Evolutionary conservation across 2,329 filamentous ascomycete species (phyloP).

Genomic region (Aspergillus fructus): DNA sequence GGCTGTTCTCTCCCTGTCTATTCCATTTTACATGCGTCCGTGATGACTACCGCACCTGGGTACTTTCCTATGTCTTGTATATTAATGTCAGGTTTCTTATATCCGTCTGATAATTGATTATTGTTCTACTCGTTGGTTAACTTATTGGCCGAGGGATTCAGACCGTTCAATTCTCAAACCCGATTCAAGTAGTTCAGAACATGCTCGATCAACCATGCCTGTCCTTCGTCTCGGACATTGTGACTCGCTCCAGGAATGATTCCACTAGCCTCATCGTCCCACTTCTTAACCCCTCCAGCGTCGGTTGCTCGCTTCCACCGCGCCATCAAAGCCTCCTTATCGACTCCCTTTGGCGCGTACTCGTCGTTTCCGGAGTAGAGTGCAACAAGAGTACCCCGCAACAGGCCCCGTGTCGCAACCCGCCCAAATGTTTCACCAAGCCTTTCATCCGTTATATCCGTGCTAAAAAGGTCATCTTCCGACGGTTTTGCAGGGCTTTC

Average conservation of each 20-base stretch:
- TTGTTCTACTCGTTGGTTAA: not conserved
- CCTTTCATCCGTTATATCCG: conserved; percentile 63
- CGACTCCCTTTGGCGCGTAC: conserved; percentile 43
- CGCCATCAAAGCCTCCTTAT: conserved; percentile 45
- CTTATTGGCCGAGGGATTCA: not conserved
- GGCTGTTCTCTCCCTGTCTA: not conserved
- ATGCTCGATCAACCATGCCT: conserved; percentile 41
- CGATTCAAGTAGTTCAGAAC: conserved; percentile 34
- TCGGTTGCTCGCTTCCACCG: conserved; percentile 46
- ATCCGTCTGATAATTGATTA: conserved; percentile 6
- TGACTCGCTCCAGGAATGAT: conserved; percentile 51
- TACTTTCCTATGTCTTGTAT: conserved; percentile 13
- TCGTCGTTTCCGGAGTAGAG: conserved; percentile 50
- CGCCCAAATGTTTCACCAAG: conserved; percentile 65
- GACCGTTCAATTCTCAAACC: conserved; percentile 16
- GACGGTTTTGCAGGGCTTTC: conserved; percentile 57
- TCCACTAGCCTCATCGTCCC: conserved; percentile 50
- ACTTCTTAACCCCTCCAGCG: conserved; percentile 37
- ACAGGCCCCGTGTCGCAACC: conserved; percentile 36
- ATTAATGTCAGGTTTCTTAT: conserved; percentile 7
- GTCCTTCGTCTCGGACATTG: conserved; percentile 49
- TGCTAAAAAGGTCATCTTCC: conserved; percentile 87
- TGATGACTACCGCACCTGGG: conserved; percentile 1
- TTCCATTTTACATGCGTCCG: not conserved
- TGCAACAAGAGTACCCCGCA: conserved; percentile 43